Conservation (phyloP, 2,329 filamentous ascomycete species). For the Anthostomella pinea region DNA sequence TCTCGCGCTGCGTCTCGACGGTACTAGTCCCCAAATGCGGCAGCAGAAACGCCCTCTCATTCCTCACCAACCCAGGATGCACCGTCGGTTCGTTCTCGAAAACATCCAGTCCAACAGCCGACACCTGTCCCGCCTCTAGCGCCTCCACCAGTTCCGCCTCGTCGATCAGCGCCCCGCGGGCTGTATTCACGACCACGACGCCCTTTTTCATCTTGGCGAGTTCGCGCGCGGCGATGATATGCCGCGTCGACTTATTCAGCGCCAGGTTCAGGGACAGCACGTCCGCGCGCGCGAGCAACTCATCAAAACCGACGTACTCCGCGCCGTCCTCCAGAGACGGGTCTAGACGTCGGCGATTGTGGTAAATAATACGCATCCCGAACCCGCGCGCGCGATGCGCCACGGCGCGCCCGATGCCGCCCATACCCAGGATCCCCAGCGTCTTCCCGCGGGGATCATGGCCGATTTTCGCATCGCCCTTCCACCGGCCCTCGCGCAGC, state of each 20-base stretch:
- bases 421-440: constrained; percentile 58
- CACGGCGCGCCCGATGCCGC: constrained; percentile 52
- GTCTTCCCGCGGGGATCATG: constrained; percentile 51
- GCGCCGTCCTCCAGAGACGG: constrained; percentile 37
- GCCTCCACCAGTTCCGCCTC: constrained; percentile 53
- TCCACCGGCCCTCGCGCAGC: constrained; percentile 42
- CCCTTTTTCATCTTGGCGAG: constrained; percentile 55
- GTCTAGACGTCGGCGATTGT: constrained; percentile 45
- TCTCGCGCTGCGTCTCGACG: constrained; percentile 44
- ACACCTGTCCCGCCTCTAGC: constrained; percentile 52
- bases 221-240: constrained; percentile 49
- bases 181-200: constrained; percentile 56
- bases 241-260: constrained; percentile 46
- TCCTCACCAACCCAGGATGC: constrained; percentile 57
- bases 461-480: constrained; percentile 44
- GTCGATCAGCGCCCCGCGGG: constrained; percentile 54
- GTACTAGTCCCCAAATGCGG: constrained; percentile 69
- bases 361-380: constrained; percentile 57
- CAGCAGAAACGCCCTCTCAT: constrained; percentile 58
- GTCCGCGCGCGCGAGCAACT: constrained; percentile 50
- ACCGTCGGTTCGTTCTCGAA: constrained; percentile 59
- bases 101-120: constrained; percentile 54
- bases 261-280: constrained; percentile 54
- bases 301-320: constrained; percentile 54
- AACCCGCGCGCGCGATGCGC: constrained; percentile 48